Evolutionary conservation across 2,329 filamentous ascomycete genomes (phyloP).

Genomic region (Calonectria hongkongensis): DNA sequence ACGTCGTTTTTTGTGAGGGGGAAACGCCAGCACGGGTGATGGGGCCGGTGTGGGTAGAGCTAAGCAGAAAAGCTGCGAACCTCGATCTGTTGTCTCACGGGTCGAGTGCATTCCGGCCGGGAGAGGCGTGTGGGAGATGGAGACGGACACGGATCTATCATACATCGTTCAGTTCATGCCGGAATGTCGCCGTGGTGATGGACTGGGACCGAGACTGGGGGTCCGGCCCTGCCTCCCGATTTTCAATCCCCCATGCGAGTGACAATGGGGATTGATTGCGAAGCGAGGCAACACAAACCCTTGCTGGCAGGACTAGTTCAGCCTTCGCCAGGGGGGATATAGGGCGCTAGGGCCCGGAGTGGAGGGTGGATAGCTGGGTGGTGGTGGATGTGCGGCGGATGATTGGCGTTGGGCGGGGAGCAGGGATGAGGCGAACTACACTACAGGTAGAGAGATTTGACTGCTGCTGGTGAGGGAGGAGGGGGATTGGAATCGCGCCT

Average conservation of each 20-base stretch:
- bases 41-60: slow-evolving; percentile 1
- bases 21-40: slow-evolving; percentile 2
- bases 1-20: neutral
- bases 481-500: neutral
- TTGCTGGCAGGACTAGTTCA: slow-evolving; percentile 27
- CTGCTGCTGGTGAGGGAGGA: neutral
- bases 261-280: neutral
- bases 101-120: neutral
- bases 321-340: slow-evolving; percentile 12
- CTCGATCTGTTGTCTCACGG: slow-evolving; percentile 9
- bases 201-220: neutral
- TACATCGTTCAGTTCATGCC: neutral
- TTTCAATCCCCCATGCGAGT: neutral
- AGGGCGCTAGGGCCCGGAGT: slow-evolving; percentile 13
- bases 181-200: slow-evolving; percentile 25
- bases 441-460: slow-evolving; percentile 14
- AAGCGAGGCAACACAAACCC: slow-evolving; percentile 3
- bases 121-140: neutral
- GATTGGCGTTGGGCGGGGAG: slow-evolving; percentile 23
- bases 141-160: neutral
- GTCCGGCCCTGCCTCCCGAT: slow-evolving; percentile 14
- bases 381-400: slow-evolving; percentile 15
- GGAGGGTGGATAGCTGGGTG: slow-evolving; percentile 8
- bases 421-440: slow-evolving; percentile 12
- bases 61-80: neutral